These are phyloP conservation scores for Huntiella omanensis DNA, from an alignment of 2,329 filamentous ascomycete species.

Conservation along the genomic window DNA sequence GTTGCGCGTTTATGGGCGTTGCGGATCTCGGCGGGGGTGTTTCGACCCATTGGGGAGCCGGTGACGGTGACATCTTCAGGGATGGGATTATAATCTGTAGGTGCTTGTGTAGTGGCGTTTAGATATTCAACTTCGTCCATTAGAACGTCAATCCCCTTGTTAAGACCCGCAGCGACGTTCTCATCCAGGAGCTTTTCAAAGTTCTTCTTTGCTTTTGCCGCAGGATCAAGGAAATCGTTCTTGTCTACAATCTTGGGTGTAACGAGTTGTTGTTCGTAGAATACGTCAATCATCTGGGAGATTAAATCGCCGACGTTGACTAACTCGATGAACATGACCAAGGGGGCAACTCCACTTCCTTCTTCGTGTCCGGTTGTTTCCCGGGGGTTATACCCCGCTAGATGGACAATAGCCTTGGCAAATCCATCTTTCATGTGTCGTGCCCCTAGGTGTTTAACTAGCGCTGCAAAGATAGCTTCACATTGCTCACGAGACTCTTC, in stretches of 20 bases:
- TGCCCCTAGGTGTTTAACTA: slow-evolving; percentile 69
- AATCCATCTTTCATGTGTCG: slow-evolving; percentile 86
- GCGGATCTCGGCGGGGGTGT: not conserved
- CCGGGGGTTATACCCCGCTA: slow-evolving; percentile 79
- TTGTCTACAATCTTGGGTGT: slow-evolving; percentile 67
- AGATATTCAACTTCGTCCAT: slow-evolving; percentile 98
- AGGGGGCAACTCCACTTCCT: slow-evolving; percentile 57
- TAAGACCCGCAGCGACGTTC: slow-evolving; percentile 82
- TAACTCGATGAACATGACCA: slow-evolving; percentile 89
- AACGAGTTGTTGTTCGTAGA: slow-evolving; percentile 88
- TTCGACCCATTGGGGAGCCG: no score
- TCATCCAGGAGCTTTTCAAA: slow-evolving; percentile 99
- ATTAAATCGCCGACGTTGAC: slow-evolving; percentile 97
- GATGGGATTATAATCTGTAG: slow-evolving; percentile 76
- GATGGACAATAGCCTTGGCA: slow-evolving; percentile 75
- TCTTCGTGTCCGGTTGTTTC: slow-evolving; percentile 49
- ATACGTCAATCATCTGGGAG: slow-evolving; percentile 97
- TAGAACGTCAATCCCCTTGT: slow-evolving; percentile 93
- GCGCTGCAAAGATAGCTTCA: slow-evolving; percentile 65
- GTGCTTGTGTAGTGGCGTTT: slow-evolving; percentile 67
- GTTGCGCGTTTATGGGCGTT: slow-evolving; percentile 12
- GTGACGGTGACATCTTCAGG: slow-evolving; percentile 11
- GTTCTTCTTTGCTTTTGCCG: slow-evolving; percentile 87
- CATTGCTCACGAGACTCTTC: slow-evolving; percentile 78
- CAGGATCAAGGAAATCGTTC: slow-evolving; percentile 86